Conservation (phyloP, 345 rosid genomes). For the Populus deltoides region DNA sequence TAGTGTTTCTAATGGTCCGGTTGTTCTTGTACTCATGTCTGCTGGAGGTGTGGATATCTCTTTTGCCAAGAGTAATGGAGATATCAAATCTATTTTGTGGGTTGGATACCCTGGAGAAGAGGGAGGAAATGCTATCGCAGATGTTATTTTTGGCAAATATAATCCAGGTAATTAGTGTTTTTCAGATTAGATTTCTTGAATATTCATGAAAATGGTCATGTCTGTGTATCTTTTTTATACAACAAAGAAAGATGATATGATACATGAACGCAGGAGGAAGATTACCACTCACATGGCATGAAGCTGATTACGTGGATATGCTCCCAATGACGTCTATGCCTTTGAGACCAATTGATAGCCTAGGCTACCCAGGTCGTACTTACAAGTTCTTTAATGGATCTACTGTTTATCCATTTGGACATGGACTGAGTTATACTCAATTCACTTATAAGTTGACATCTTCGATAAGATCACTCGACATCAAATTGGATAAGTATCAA, state of each 20-base stretch:
- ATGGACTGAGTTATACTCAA: conserved; percentile 51
- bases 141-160: conserved; percentile 53
- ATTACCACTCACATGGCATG: conserved; percentile 53
- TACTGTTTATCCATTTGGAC: conserved; percentile 48
- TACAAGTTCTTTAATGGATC: conserved; percentile 59
- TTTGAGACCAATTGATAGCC: conserved; percentile 37
- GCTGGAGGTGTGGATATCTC: conserved; percentile 56
- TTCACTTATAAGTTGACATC: conserved; percentile 17
- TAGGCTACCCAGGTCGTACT: conserved; percentile 54
- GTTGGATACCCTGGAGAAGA: conserved; percentile 73
- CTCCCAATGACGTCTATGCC: conserved; percentile 58
- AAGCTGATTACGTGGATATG: conserved; percentile 29
- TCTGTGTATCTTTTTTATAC: not conserved
- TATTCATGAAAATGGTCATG: not conserved
- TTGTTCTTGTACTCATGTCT: conserved; percentile 60
- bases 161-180: conserved; percentile 44
- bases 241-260: too few relatives aligned
- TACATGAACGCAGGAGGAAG: conserved; percentile 43
- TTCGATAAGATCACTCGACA: not conserved
- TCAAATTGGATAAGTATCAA: conserved; percentile 16
- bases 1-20: conserved; percentile 43
- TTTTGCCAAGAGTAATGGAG: conserved; percentile 35
- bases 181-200: too few relatives aligned
- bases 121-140: conserved; percentile 69
- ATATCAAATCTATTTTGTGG: conserved; percentile 49